phyloP scores from a whole-genome alignment of 208 protist species.

The Endotrypanum monterogeii region DNA sequence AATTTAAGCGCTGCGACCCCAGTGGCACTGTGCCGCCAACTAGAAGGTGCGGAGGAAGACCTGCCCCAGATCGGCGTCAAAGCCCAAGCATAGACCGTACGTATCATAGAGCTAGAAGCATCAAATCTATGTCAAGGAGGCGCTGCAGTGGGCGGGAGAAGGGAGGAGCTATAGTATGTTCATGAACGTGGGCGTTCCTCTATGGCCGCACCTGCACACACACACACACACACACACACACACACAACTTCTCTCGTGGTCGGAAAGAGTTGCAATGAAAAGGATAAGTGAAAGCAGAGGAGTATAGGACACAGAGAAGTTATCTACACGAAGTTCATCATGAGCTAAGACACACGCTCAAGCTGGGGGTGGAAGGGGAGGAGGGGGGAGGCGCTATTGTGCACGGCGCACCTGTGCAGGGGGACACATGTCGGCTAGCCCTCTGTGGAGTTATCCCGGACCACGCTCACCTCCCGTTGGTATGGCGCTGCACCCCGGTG shows the following conservation, averaged over 20 bases:
- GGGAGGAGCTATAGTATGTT: not conserved
- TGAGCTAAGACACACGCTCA: too few species aligned
- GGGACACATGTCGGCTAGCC: not conserved
- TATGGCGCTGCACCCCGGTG: too few species aligned
- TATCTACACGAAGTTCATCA: not conserved
- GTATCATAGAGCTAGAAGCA: not conserved
- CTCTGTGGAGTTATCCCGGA: not conserved
- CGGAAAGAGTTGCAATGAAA: not conserved
- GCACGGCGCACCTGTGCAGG: not conserved
- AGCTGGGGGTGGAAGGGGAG: not conserved
- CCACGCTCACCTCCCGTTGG: not conserved
- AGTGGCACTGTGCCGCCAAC: not conserved
- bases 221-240: not conserved
- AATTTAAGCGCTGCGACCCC: not conserved
- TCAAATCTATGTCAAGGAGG: not conserved
- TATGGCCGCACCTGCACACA: conserved; percentile 1
- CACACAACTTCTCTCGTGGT: not conserved
- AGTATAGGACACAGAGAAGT: not conserved
- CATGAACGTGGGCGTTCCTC: not conserved
- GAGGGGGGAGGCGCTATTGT: not conserved
- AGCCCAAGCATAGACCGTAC: not conserved
- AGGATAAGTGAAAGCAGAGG: not conserved
- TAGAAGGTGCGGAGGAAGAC: not conserved
- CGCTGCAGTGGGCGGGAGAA: not conserved
- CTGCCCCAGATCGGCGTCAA: not conserved